Percentiles rank a stretch among this genome's conserved stretches.
Evolutionary conservation across 2,329 filamentous ascomycete species (phyloP).

Genomic region (Hypoxylon sp.): DNA sequence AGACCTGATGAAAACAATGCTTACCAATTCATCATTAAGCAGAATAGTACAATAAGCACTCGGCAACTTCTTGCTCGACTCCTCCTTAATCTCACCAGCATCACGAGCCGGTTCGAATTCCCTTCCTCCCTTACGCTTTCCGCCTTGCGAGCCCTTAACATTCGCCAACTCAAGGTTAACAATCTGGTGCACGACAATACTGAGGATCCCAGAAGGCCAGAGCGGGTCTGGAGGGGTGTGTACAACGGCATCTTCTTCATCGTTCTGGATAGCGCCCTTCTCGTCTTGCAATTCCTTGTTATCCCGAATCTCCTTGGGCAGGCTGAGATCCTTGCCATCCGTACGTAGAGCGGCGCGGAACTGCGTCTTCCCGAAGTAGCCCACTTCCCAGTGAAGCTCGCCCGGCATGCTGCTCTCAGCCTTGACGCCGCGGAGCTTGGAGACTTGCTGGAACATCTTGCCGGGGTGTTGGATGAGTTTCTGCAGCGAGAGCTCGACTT

Average conservation of each 20-base stretch:
- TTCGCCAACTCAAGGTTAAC: slow-evolving; percentile 95
- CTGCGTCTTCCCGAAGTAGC: slow-evolving; percentile 92
- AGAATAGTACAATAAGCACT: slow-evolving; percentile 95
- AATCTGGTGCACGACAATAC: slow-evolving; percentile 91
- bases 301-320: slow-evolving; percentile 81
- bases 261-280: slow-evolving; percentile 81
- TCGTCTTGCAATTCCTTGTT: slow-evolving; percentile 87
- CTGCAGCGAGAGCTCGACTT: slow-evolving; percentile 92
- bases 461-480: slow-evolving; percentile 95
- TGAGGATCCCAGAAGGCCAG: slow-evolving; percentile 92
- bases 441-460: slow-evolving; percentile 91
- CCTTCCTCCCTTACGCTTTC: slow-evolving; percentile 80
- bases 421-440: slow-evolving; percentile 85
- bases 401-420: slow-evolving; percentile 91
- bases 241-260: slow-evolving; percentile 85
- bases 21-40: slow-evolving; percentile 84
- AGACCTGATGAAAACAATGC: slow-evolving; percentile 43
- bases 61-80: slow-evolving; percentile 83
- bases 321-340: slow-evolving; percentile 84
- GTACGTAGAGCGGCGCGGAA: slow-evolving; percentile 88
- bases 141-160: slow-evolving; percentile 82
- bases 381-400: slow-evolving; percentile 95
- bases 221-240: slow-evolving; percentile 95
- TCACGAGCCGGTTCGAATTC: slow-evolving; percentile 91
- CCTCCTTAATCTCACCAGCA: slow-evolving; percentile 88